A percentile compares a stretch with the other conserved stretches of the same genome.
Conservation (phyloP, 1,284 basidiomycete species). For the Inonotus hispidus region DNA sequence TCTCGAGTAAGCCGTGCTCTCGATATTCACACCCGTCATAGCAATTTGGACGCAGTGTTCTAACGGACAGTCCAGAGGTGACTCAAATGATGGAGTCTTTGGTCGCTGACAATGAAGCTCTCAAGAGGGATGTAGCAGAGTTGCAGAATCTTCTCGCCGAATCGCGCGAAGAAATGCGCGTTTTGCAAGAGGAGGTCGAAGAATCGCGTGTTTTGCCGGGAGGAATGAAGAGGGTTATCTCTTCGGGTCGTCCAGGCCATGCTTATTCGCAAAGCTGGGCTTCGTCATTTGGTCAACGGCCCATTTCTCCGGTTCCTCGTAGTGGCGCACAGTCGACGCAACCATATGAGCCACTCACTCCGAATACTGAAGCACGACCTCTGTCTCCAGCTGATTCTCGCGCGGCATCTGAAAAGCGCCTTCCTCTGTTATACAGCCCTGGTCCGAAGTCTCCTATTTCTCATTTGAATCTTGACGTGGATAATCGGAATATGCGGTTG, state of each 20-base stretch:
- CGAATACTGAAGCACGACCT: constrained; percentile 51
- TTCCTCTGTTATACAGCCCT: constrained; percentile 36
- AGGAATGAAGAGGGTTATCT: constrained; percentile 29
- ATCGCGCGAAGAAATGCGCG: constrained; percentile 70
- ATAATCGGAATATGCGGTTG: constrained; percentile 37
- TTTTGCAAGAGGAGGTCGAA: constrained; percentile 67
- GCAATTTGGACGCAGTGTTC: constrained; percentile 39
- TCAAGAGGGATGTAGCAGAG: constrained; percentile 79
- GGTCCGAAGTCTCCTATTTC: constrained; percentile 31
- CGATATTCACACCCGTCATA: constrained; percentile 25
- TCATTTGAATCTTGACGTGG: constrained; percentile 43
- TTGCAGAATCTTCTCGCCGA: constrained; percentile 68
- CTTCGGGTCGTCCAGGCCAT: constrained; percentile 9
- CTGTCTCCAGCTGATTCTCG: constrained; percentile 52
- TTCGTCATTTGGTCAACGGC: constrained; percentile 18
- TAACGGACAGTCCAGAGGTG: constrained; percentile 51
- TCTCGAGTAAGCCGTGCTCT: not conserved
- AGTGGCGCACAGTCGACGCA: constrained; percentile 28
- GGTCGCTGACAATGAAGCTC: constrained; percentile 75
- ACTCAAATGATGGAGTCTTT: constrained; percentile 72
- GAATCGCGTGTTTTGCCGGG: constrained; percentile 52
- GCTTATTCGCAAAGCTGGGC: constrained; percentile 15
- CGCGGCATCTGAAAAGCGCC: constrained; percentile 37
- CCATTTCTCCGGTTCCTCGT: constrained; percentile 19
- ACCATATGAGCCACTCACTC: constrained; percentile 52